Evolutionary conservation across 306 rosid genomes (phyloP), one percentile per base, ranked within the genome.

Genomic region (Albizia julibrissin): DNA sequence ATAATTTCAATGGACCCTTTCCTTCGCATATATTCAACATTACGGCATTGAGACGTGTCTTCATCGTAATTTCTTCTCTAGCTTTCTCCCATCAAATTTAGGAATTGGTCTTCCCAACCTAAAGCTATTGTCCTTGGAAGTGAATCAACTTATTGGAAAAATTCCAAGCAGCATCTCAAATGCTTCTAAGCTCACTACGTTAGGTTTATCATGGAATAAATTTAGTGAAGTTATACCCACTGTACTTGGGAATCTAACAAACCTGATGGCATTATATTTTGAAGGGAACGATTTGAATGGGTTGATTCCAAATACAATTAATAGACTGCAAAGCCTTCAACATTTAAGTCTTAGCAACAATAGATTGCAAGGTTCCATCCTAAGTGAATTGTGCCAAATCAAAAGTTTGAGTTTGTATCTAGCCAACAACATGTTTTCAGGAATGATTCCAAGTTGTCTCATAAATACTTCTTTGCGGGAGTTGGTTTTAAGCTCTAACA

Each of bases 21-120:
- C 49, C 84, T 77, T 39, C 44, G 13, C 47, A 39, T 50, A 26
- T 86, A 21, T 69, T 86, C 72, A 86, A 86, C 69, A 82, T 54
- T 64, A 75, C 69, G 71, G 61, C 54, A 82, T 75, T 21, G 75
- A 86, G 15, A 61, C 50, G 24, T 27, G 61, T 86, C n/a, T 47
- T 13, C 27, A 37, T 6, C 0, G 0, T 3, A 86, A 79, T 80
- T 74, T 26, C 4, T 13, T 69, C 8, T 19, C 50, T 39, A 3
- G 74, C 1, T 2, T 10, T 69, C 18, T 39, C 1, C 31, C 50
- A 21, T 10, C 49, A 21, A 9, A 21, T 69, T 1, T 69, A 69
- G 74, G 50, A 37, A 21, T 2, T 21, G 50, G 31, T 18, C 50
- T 39, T 69, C 31, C 74, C 50, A 69, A 69, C 31, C 18, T 69